These are phyloP conservation scores for Bipolaris bicolor DNA, from an alignment of 2,329 filamentous ascomycete species.

Conservation along the genomic window DNA sequence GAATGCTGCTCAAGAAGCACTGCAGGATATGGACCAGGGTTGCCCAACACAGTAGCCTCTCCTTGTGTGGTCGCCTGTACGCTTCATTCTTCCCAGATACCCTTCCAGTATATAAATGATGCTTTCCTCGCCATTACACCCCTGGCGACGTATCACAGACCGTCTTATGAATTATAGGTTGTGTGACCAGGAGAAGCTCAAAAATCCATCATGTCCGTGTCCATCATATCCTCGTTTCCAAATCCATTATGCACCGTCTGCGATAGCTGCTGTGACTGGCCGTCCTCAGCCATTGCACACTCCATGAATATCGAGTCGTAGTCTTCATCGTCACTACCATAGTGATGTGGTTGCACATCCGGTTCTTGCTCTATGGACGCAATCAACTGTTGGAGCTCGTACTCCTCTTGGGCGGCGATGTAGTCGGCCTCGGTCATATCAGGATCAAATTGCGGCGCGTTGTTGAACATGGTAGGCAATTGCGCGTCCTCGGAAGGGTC, in stretches of 20 bases:
- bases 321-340: conserved; percentile 64
- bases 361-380: conserved; percentile 50
- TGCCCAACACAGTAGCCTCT: conserved; percentile 65
- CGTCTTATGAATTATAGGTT: no score
- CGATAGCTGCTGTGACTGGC: conserved; percentile 47
- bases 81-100: conserved; percentile 30
- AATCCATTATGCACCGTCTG: conserved; percentile 6
- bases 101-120: conserved; percentile 21
- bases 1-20: conserved; percentile 76
- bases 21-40: conserved; percentile 62
- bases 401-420: conserved; percentile 51
- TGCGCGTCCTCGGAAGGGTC: conserved; percentile 25
- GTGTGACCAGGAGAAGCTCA: conserved; percentile 11
- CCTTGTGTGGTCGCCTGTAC: conserved; percentile 6
- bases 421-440: conserved; percentile 48
- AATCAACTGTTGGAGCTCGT: conserved; percentile 54
- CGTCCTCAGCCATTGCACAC: conserved; percentile 54
- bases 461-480: conserved; percentile 8
- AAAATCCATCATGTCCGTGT: conserved; percentile 43
- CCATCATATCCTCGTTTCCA: conserved; percentile 43
- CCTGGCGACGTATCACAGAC: neutral
- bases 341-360: conserved; percentile 37
- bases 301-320: conserved; percentile 71
- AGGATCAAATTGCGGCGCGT: conserved; percentile 17
- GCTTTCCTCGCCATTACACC: neutral